A percentile compares a stretch with the other conserved stretches of the same genome.
Conservation (phyloP, 148 eudicot genomes). For the Amaranthus hypochondriacus region DNA sequence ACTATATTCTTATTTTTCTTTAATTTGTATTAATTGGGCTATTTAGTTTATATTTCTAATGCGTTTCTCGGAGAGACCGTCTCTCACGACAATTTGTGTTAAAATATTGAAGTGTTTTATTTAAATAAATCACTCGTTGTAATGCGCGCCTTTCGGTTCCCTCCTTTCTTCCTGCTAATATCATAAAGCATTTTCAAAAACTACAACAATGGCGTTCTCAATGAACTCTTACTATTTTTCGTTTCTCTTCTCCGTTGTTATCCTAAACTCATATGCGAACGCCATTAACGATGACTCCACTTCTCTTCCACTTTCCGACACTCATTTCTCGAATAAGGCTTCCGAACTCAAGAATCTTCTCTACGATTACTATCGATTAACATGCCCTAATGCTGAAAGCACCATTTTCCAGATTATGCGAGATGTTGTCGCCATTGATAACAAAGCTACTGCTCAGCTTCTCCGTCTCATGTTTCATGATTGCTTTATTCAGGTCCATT, state of each 20-base stretch:
- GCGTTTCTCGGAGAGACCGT: too few species aligned
- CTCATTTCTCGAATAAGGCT: neutral
- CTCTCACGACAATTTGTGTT: too few species aligned
- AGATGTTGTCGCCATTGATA: slow-evolving; percentile 10
- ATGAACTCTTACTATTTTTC: neutral
- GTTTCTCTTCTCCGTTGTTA: slow-evolving; percentile 1
- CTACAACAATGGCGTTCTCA: slow-evolving; percentile 22
- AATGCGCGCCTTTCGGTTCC: neutral
- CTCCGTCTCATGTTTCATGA: slow-evolving; percentile 38
- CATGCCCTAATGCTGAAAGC: slow-evolving; percentile 27
- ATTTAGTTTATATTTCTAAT: too few species aligned
- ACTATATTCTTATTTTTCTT: too few species aligned
- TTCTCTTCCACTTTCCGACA: neutral
- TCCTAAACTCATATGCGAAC: neutral
- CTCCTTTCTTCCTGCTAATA: neutral
- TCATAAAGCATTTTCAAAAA: slow-evolving; percentile 3
- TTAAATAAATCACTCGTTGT: too few species aligned
- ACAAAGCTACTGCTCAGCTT: slow-evolving; percentile 21
- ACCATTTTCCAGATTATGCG: slow-evolving; percentile 18
- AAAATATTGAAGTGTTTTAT: too few species aligned
- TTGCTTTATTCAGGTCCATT: slow-evolving; percentile 31
- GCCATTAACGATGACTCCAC: neutral
- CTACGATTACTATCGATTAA: slow-evolving; percentile 28
- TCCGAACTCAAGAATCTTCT: neutral
- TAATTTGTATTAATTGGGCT: too few species aligned